Conservation (phyloP, 2,329 filamentous ascomycete genomes). For the Lachnellula willkommii region DNA sequence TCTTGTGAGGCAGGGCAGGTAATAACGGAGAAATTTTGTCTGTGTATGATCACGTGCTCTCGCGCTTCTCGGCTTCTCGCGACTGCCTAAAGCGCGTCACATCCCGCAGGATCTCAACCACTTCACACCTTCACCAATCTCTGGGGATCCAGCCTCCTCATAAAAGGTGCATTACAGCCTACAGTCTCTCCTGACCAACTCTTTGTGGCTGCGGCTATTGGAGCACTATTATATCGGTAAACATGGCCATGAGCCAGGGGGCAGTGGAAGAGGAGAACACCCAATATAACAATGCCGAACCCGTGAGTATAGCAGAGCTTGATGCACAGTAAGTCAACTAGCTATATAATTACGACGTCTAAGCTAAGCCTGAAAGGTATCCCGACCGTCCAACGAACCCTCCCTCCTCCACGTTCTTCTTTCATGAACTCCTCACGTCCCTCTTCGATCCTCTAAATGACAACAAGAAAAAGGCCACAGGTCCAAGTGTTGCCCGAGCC, state of each 20-base stretch:
- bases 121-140: too few relatives aligned
- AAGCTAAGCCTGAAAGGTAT: slow-evolving; percentile 48
- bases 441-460: slow-evolving; percentile 79
- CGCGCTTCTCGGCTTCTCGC: too few relatives aligned
- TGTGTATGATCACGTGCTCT: too few relatives aligned
- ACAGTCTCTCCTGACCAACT: too few relatives aligned
- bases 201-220: too few relatives aligned
- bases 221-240: neutral
- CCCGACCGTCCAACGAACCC: slow-evolving; percentile 74
- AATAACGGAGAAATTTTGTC: too few relatives aligned
- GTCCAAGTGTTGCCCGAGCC: slow-evolving; percentile 46
- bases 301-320: neutral
- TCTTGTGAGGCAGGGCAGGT: too few relatives aligned
- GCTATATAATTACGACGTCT: neutral
- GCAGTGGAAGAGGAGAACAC: neutral
- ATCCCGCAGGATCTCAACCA: too few relatives aligned
- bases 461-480: slow-evolving; percentile 59
- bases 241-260: neutral
- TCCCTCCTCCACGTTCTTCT: slow-evolving; percentile 64
- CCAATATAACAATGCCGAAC: neutral
- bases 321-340: slow-evolving; percentile 8
- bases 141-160: too few relatives aligned
- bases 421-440: slow-evolving; percentile 69
- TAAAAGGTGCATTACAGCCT: too few relatives aligned
- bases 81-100: too few relatives aligned